phyloP scores from a whole-genome alignment of 2,329 filamentous ascomycete species.

The Fusarium sacchari region DNA sequence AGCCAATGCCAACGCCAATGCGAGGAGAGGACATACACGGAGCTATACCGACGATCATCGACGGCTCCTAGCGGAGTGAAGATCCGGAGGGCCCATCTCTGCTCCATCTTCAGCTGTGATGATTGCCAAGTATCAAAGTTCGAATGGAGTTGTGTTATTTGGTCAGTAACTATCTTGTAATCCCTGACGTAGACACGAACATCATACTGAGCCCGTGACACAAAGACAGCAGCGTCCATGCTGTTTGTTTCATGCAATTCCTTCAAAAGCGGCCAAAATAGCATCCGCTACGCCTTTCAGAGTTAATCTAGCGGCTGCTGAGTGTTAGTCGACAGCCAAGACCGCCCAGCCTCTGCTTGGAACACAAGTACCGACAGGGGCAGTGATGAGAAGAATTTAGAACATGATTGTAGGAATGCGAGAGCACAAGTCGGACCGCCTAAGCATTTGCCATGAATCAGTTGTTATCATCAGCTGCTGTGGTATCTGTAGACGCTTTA shows the following conservation, averaged over 20 bases:
- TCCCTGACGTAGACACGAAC: slow-evolving; percentile 21
- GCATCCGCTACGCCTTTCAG: slow-evolving; percentile 27
- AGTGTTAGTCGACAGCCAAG: slow-evolving; percentile 21
- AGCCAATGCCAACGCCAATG: neutral
- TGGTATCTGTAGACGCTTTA: neutral
- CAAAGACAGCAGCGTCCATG: slow-evolving; percentile 3
- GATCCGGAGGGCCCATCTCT: slow-evolving; percentile 30
- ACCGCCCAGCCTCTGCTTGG: slow-evolving; percentile 12
- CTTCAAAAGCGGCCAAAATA: slow-evolving; percentile 23
- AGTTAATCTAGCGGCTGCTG: slow-evolving; percentile 26
- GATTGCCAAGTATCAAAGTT: neutral
- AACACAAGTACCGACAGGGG: slow-evolving; percentile 20
- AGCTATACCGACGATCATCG: slow-evolving; percentile 38
- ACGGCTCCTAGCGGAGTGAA: slow-evolving; percentile 35
- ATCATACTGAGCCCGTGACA: slow-evolving; percentile 22
- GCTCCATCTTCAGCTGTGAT: neutral
- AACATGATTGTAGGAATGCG: slow-evolving; percentile 4
- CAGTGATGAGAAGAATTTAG: neutral
- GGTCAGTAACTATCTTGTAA: slow-evolving; percentile 1
- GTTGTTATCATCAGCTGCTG: neutral
- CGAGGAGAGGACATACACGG: slow-evolving; percentile 8
- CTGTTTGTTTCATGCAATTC: slow-evolving; percentile 26
- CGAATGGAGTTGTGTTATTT: neutral
- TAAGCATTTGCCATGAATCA: neutral
- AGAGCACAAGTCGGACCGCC: neutral